These are phyloP conservation scores for Hippophae gyantsensis DNA, from an alignment of 306 rosid species.

Conservation along the genomic window DNA sequence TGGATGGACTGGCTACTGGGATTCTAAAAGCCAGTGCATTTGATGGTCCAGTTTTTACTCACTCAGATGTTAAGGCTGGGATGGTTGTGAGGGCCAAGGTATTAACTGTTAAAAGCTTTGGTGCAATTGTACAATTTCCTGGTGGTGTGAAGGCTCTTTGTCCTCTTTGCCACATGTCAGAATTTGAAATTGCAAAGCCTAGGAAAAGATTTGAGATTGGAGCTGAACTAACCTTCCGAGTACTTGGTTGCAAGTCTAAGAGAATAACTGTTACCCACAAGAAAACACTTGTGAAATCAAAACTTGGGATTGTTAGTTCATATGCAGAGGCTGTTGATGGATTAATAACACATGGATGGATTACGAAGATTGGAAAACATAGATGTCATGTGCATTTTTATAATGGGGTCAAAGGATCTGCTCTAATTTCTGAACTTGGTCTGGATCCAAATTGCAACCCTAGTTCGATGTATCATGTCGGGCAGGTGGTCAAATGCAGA, in stretches of 20 bases:
- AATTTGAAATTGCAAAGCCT: constrained; percentile 88
- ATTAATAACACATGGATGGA: constrained; percentile 92
- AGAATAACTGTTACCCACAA: constrained; percentile 93
- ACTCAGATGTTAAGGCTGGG: constrained; percentile 90
- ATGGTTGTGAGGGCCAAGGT: constrained; percentile 77
- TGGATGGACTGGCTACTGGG: constrained; percentile 94
- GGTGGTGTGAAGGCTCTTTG: constrained; percentile 98
- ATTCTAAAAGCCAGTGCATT: constrained; percentile 86
- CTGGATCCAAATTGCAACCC: constrained; percentile 78
- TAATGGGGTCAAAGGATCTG: constrained; percentile 92
- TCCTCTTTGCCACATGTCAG: constrained; percentile 91
- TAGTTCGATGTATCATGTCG: constrained; percentile 58
- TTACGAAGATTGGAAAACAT: constrained; percentile 76
- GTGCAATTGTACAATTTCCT: constrained; percentile 89
- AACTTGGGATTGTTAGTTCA: constrained; percentile 67
- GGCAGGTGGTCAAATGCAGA: constrained; percentile 89
- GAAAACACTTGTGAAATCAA: constrained; percentile 89
- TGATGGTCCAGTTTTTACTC: constrained; percentile 76
- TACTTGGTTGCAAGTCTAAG: constrained; percentile 94
- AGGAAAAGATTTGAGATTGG: constrained; percentile 82
- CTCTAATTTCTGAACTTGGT: constrained; percentile 87
- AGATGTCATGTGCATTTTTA: constrained; percentile 89
- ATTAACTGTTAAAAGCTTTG: constrained; percentile 70
- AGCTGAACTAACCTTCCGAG: constrained; percentile 76
- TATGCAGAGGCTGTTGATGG: constrained; percentile 70